These are phyloP conservation scores for Apiospora kogelbergensis DNA, from an alignment of 2,329 filamentous ascomycete genomes.

Conservation along the genomic window DNA sequence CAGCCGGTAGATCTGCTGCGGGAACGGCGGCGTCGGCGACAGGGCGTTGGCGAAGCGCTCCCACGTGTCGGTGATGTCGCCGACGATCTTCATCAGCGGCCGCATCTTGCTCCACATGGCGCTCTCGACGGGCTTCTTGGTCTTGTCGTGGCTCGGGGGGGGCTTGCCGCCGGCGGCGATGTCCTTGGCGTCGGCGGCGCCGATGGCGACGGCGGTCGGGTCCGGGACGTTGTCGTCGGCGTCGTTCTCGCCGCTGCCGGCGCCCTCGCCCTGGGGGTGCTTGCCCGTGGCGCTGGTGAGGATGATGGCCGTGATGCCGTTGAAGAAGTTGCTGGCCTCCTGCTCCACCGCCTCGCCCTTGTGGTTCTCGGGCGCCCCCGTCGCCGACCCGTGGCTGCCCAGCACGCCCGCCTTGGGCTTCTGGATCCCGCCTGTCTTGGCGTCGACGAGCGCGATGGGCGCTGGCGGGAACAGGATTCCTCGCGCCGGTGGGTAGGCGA, in stretches of 20 bases:
- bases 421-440: constrained; percentile 70
- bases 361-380: constrained; percentile 79
- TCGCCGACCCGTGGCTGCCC: constrained; percentile 74
- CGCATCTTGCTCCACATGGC: constrained; percentile 77
- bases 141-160: constrained; percentile 61
- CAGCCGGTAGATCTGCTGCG: constrained; percentile 49
- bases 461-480: constrained; percentile 71
- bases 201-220: constrained; percentile 36
- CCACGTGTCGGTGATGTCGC: constrained; percentile 50
- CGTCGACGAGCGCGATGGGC: constrained; percentile 70
- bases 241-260: not conserved
- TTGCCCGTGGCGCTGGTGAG: constrained; percentile 76
- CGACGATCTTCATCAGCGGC: constrained; percentile 63
- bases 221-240: constrained; percentile 28
- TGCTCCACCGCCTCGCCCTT: constrained; percentile 82
- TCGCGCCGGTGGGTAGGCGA: constrained; percentile 64
- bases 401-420: constrained; percentile 75
- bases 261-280: constrained; percentile 50
- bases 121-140: constrained; percentile 74
- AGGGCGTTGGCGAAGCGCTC: constrained; percentile 55
- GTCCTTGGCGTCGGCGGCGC: constrained; percentile 41
- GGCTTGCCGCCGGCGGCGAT: constrained; percentile 48
- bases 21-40: constrained; percentile 65
- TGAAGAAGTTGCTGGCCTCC: constrained; percentile 79
- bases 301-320: constrained; percentile 69